These are phyloP conservation scores for Hanseniaspora thailandica DNA, from an alignment of 805 yeast species.

Conservation along the genomic window DNA sequence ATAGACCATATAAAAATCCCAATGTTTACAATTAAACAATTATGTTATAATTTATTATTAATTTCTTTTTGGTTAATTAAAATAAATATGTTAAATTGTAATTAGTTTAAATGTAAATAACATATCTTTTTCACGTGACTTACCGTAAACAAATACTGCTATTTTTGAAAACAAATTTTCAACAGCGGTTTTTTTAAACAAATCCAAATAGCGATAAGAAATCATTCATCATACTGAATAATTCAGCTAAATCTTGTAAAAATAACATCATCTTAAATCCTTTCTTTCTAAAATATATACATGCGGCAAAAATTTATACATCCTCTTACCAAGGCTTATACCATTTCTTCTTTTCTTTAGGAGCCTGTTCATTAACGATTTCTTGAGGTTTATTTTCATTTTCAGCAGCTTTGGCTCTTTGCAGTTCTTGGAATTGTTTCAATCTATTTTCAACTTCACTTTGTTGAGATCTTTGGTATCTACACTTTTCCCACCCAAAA, in stretches of 20 bases:
- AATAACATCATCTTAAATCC: too few relatives aligned
- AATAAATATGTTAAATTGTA: neutral
- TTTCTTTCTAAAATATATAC: neutral
- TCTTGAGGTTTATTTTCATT: constrained; percentile 17
- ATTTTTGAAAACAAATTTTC: neutral
- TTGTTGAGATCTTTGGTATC: constrained; percentile 55
- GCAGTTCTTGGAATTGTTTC: constrained; percentile 34
- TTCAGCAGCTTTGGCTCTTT: constrained; percentile 22
- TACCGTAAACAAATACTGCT: neutral
- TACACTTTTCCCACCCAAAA: constrained; percentile 88
- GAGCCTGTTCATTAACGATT: neutral
- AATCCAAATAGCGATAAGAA: too few relatives aligned
- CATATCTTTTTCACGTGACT: neutral
- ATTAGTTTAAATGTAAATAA: too few relatives aligned
- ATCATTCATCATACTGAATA: too few relatives aligned
- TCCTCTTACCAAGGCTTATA: constrained; percentile 29
- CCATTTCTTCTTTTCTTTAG: constrained; percentile 20
- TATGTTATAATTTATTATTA: too few relatives aligned
- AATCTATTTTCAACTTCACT: constrained; percentile 60
- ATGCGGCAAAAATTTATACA: neutral
- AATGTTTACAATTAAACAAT: too few relatives aligned
- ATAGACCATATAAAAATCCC: too few relatives aligned
- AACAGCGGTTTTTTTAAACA: too few relatives aligned
- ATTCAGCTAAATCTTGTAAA: too few relatives aligned
- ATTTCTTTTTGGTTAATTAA: too few relatives aligned